These are phyloP conservation scores for Leavenworthia alabamica DNA, from an alignment of 345 rosid genomes.

Conservation along the genomic window DNA sequence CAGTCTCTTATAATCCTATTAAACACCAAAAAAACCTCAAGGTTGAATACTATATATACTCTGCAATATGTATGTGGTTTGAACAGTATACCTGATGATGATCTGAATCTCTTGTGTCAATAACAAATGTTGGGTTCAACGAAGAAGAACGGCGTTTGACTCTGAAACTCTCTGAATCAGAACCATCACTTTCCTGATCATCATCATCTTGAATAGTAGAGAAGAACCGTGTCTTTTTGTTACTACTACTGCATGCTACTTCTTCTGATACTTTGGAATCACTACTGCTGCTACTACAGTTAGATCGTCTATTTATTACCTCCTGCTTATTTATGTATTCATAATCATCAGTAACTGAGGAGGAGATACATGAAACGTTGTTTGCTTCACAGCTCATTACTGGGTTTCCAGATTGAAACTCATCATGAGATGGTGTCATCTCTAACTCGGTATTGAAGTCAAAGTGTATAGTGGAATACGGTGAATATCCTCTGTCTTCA, in stretches of 20 bases:
- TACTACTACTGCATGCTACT: slow-evolving; percentile 29
- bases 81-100: slow-evolving; percentile 61
- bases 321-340: no score
- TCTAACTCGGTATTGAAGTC: slow-evolving; percentile 23
- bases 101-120: no score
- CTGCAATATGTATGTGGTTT: background rate
- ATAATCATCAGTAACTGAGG: no score
- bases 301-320: slow-evolving; percentile 35
- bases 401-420: no score
- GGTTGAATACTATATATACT: no score
- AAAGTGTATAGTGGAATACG: slow-evolving; percentile 56
- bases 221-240: no score
- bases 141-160: slow-evolving; percentile 92
- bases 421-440: background rate
- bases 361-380: no score
- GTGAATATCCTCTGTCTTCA: slow-evolving; percentile 57
- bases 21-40: background rate
- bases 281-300: no score
- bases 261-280: slow-evolving; percentile 36
- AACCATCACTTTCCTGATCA: slow-evolving; percentile 55
- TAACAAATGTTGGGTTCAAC: slow-evolving; percentile 42
- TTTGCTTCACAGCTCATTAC: slow-evolving; percentile 16
- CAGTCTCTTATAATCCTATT: slow-evolving; percentile 17
- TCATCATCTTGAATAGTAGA: slow-evolving; percentile 44
- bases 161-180: slow-evolving; percentile 77